Base-by-base conservation (phyloP, 306 rosid genomes). In the Echinosophora koreensis region DNA sequence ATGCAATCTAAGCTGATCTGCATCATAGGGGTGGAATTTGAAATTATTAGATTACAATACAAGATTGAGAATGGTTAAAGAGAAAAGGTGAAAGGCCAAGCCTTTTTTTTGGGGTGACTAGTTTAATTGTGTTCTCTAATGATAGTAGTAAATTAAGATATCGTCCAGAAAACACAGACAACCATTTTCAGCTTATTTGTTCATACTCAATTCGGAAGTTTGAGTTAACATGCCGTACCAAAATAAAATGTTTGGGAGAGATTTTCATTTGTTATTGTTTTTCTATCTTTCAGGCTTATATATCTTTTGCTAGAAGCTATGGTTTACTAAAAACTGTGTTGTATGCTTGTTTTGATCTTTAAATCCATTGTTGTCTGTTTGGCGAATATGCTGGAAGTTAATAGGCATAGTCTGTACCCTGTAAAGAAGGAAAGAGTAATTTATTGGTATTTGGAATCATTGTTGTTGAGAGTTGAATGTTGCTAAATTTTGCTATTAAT, bases 401-500 rank as follows among this genome's bases (percentile, higher is more conserved):
- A 55, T 50, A n/a, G 39, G 65, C 34, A 17, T 55, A 57, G 4
- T 38, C 13, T 47, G 12, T 61, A 49, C 44, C 10, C 60, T 71
- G 37, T 44, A 77, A 58, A 32, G 62, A 80, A 64, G 34, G 49
- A 57, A 66, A 77, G 64, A 41, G 28, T 38, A 15, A 11, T 66
- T 71, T 44, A 17, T 42, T 52, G 69, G 49, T 67, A 37, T 44
- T 47, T 46, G 76, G 62, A 47, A 17, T 27, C 3, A 18, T 13
- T 60, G 44, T 55, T 35, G 46, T 44, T 34, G 47, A 64, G 66
- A 54, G 68, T 44, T 76, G 42, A 41, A 81, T 61, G 38, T 34
- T 44, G 70, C 64, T 52, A 68, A 57, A 49, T 39, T 17, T 50
- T 74, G 42, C 71, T 81, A 8, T 62, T 73, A 51, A 44, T 62